Conservation (phyloP, 1,284 basidiomycete species). For the Trametes sp. region DNA sequence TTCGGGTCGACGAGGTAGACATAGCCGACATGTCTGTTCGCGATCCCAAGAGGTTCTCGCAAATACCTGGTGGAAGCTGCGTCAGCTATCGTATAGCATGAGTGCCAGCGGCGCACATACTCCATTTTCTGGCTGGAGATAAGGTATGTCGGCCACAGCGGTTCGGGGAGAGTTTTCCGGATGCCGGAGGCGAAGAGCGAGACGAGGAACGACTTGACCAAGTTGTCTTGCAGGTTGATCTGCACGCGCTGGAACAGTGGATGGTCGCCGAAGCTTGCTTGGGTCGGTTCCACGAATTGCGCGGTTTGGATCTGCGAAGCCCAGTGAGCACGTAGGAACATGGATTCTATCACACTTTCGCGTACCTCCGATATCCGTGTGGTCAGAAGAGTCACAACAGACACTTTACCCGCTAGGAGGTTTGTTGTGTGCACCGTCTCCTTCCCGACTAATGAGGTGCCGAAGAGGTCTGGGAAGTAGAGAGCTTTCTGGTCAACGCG, state of each 20-base stretch:
- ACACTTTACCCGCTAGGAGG: constrained; percentile 79
- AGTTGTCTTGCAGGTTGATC: constrained; percentile 91
- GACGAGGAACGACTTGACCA: constrained; percentile 89
- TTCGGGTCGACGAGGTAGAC: constrained; percentile 91
- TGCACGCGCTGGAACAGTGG: constrained; percentile 85
- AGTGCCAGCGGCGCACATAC: constrained; percentile 44
- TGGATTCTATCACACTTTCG: not conserved
- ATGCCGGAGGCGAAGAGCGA: constrained; percentile 83
- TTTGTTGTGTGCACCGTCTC: constrained; percentile 78
- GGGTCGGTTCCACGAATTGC: constrained; percentile 73
- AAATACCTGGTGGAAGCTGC: constrained; percentile 57
- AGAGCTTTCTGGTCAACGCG: constrained; percentile 71
- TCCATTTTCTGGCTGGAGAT: constrained; percentile 85
- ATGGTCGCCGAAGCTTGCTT: constrained; percentile 66
- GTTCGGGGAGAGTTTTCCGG: constrained; percentile 67
- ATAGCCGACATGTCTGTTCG: constrained; percentile 93
- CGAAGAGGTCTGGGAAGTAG: constrained; percentile 91
- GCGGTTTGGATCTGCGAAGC: constrained; percentile 76
- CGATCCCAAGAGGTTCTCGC: constrained; percentile 84
- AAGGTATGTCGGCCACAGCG: constrained; percentile 81
- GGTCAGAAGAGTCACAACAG: constrained; percentile 82
- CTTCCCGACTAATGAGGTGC: constrained; percentile 68
- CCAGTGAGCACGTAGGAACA: not conserved
- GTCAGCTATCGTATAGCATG: not conserved
- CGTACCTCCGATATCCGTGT: constrained; percentile 88